These are phyloP conservation scores for Leucoagaricus sp. DNA, from an alignment of 1,284 basidiomycete species.

Conservation along the genomic window DNA sequence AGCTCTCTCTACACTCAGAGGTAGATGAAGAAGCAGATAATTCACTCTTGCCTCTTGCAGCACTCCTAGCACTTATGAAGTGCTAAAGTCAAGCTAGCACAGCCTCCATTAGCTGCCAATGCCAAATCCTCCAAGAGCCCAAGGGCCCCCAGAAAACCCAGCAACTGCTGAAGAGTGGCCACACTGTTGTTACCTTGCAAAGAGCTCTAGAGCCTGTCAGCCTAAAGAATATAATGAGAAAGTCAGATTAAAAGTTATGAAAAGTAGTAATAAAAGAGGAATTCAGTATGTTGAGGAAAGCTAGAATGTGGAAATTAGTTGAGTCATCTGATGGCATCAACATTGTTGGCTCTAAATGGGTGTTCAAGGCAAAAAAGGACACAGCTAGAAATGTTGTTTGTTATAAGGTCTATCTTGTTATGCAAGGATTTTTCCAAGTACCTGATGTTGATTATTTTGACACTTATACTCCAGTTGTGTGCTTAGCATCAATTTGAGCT, in stretches of 20 bases:
- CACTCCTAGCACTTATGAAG: too few relatives aligned
- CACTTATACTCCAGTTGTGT: constrained; percentile 27
- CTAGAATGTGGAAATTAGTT: constrained; percentile 6
- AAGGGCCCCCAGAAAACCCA: too few relatives aligned
- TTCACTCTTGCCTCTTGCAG: too few relatives aligned
- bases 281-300: not conserved
- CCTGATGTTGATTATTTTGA: not conserved
- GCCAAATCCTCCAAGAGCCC: too few relatives aligned
- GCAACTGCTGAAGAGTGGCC: too few relatives aligned
- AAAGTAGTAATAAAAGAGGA: constrained; percentile 3
- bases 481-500: constrained; percentile 31
- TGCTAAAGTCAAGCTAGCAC: too few relatives aligned
- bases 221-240: constrained; percentile 1
- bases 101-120: too few relatives aligned
- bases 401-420: constrained; percentile 12
- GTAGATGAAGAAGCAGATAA: too few relatives aligned
- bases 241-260: not conserved
- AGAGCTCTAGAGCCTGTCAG: not conserved
- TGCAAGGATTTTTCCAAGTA: constrained; percentile 21
- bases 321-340: not conserved
- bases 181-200: too few relatives aligned
- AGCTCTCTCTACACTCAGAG: too few relatives aligned
- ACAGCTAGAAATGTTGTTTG: constrained; percentile 8
- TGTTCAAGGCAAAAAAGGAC: constrained; percentile 9
- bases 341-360: constrained; percentile 10